Evolutionary conservation across 352 stramenopile species (phyloP).

Genomic region (Synura sp.): DNA sequence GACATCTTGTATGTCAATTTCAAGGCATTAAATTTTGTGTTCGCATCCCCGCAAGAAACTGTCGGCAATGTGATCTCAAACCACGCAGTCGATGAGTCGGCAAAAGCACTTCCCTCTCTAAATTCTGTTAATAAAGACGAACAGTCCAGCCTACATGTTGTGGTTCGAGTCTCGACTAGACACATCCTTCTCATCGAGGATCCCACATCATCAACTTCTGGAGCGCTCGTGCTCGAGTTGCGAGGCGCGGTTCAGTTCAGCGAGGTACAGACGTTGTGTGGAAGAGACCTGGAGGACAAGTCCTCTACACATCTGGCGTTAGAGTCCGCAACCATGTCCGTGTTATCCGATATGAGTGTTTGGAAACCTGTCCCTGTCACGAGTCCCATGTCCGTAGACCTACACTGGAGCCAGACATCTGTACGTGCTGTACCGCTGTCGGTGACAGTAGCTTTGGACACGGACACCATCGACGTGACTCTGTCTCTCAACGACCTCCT

Average conservation of each 20-base stretch:
- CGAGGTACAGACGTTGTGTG: not conserved
- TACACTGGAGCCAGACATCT: not conserved
- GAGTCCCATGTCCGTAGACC: not conserved
- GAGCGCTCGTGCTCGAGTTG: too few species aligned
- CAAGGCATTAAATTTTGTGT: too few species aligned
- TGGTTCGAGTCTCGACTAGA: too few species aligned
- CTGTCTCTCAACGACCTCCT: constrained; percentile 23
- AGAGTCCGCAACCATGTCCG: not conserved
- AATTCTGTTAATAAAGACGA: too few species aligned
- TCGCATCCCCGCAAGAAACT: too few species aligned
- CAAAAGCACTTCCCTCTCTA: too few species aligned
- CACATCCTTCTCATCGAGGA: too few species aligned
- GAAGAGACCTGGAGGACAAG: not conserved
- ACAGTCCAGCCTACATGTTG: too few species aligned
- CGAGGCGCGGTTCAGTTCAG: too few species aligned
- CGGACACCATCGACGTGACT: not conserved
- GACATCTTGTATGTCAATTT: too few species aligned
- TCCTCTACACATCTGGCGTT: not conserved
- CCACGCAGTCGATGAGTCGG: too few species aligned
- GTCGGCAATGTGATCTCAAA: too few species aligned
- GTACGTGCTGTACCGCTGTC: not conserved
- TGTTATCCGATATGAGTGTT: not conserved
- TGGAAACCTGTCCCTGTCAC: not conserved
- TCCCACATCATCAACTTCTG: not conserved
- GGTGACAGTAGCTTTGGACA: not conserved